Evolutionary conservation across 2,329 filamentous ascomycete genomes (phyloP).

Genomic region (Calonectria crousiana): DNA sequence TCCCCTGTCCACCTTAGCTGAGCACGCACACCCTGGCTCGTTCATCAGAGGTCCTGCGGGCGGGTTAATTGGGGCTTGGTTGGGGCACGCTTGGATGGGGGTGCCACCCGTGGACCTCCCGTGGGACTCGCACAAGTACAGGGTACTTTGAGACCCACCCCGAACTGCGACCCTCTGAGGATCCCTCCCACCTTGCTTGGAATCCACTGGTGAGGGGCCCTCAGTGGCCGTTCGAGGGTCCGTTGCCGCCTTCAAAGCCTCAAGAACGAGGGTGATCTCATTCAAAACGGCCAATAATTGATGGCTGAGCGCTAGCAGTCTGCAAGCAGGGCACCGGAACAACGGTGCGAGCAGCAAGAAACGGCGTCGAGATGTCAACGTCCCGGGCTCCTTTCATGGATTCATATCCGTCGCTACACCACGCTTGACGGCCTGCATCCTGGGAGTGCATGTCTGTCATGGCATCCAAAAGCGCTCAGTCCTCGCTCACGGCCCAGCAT

Average conservation of each 20-base stretch:
- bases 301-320: slow-evolving; percentile 35
- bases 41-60: slow-evolving; percentile 41
- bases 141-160: slow-evolving; percentile 38
- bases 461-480: slow-evolving; percentile 6
- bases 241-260: slow-evolving; percentile 40
- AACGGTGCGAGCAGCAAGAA: slow-evolving; percentile 3
- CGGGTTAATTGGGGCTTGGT: slow-evolving; percentile 36
- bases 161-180: slow-evolving; percentile 31
- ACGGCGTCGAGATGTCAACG: slow-evolving; percentile 7
- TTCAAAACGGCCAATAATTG: slow-evolving; percentile 39
- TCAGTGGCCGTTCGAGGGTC: slow-evolving; percentile 31
- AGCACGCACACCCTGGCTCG: slow-evolving; percentile 39
- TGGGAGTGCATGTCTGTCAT: slow-evolving; percentile 7
- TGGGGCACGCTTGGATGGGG: slow-evolving; percentile 30
- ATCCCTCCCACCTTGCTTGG: slow-evolving; percentile 20
- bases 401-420: slow-evolving; percentile 2
- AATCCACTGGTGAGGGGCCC: slow-evolving; percentile 34
- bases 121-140: slow-evolving; percentile 34
- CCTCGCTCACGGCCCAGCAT: slow-evolving; percentile 12
- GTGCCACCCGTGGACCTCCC: slow-evolving; percentile 21
- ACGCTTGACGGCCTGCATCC: slow-evolving; percentile 3
- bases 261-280: slow-evolving; percentile 31
- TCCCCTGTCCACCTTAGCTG: slow-evolving; percentile 29
- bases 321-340: slow-evolving; percentile 4
- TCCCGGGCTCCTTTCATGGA: slow-evolving; percentile 3